A percentile compares a stretch with the other conserved stretches of the same genome.
Evolutionary conservation across 2,329 filamentous ascomycete species (phyloP).

Genomic region (Triangularia verruculosa): DNA sequence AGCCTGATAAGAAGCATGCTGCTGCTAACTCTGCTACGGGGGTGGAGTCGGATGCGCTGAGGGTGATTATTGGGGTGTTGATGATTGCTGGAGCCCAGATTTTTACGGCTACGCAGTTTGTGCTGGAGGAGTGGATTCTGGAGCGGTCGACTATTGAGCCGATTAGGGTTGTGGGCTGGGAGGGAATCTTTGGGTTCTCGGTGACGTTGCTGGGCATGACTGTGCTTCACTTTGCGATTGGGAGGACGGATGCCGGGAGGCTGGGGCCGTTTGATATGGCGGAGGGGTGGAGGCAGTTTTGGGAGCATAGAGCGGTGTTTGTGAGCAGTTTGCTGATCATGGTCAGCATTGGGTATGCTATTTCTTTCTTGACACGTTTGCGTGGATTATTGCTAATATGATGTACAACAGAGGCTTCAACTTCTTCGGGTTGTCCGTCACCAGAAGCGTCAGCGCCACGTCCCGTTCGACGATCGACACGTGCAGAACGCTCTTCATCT

Average conservation of each 20-base stretch:
- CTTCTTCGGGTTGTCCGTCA: slow-evolving; percentile 95
- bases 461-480: slow-evolving; percentile 96
- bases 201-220: slow-evolving; percentile 78
- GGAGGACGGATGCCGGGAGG: slow-evolving; percentile 67
- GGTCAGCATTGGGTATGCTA: slow-evolving; percentile 87
- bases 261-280: slow-evolving; percentile 87
- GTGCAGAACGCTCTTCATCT: slow-evolving; percentile 95
- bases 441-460: slow-evolving; percentile 83
- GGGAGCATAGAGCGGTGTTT: slow-evolving; percentile 65
- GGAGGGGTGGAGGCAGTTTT: slow-evolving; percentile 82
- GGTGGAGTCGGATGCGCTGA: slow-evolving; percentile 49
- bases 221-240: slow-evolving; percentile 73
- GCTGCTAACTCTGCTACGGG: slow-evolving; percentile 37
- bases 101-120: slow-evolving; percentile 95
- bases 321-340: slow-evolving; percentile 86
- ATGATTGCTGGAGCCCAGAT: slow-evolving; percentile 93
- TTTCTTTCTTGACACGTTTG: neutral
- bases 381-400: slow-evolving; percentile 6
- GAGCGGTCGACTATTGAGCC: slow-evolving; percentile 66
- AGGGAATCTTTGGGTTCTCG: slow-evolving; percentile 84
- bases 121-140: slow-evolving; percentile 90
- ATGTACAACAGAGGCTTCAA: slow-evolving; percentile 76
- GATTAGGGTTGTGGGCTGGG: slow-evolving; percentile 91
- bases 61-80: slow-evolving; percentile 77
- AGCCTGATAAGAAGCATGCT: slow-evolving; percentile 59